Percentiles rank a stretch among this genome's conserved stretches.
Conservation (phyloP, 805 yeast genomes). For the Wickerhamomyces hampshirensis region DNA sequence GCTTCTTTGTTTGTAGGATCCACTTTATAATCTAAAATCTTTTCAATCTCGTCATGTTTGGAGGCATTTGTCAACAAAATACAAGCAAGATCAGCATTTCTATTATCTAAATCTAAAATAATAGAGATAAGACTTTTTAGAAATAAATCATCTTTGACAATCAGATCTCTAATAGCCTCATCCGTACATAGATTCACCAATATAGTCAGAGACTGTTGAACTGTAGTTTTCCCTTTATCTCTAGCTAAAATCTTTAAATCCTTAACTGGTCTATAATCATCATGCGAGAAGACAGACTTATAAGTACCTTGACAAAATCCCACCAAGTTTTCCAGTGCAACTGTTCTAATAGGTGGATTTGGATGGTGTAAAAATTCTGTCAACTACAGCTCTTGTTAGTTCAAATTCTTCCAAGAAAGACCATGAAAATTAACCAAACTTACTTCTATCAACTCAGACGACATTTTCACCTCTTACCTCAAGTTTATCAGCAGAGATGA, state of each 20-base stretch:
- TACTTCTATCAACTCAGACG: slow-evolving; percentile 39
- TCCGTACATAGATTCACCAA: slow-evolving; percentile 82
- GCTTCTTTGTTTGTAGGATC: slow-evolving; percentile 36
- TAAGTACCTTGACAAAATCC: slow-evolving; percentile 75
- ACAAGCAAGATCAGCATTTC: slow-evolving; percentile 75
- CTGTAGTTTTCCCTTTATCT: slow-evolving; percentile 50
- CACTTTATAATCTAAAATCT: slow-evolving; percentile 38
- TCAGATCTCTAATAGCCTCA: slow-evolving; percentile 50
- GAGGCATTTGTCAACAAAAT: slow-evolving; percentile 84
- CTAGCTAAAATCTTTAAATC: slow-evolving; percentile 62
- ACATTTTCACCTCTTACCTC: slow-evolving; percentile 33
- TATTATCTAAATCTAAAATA: slow-evolving; percentile 51
- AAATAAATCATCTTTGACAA: slow-evolving; percentile 62
- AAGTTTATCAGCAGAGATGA: no score
- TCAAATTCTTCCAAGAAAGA: no score
- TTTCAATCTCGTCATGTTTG: slow-evolving; percentile 60
- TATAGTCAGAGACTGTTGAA: slow-evolving; percentile 68
- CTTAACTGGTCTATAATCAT: slow-evolving; percentile 63
- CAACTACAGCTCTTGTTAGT: slow-evolving; percentile 34
- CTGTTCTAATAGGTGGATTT: slow-evolving; percentile 71
- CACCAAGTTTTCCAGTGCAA: slow-evolving; percentile 80
- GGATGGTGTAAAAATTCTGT: slow-evolving; percentile 80
- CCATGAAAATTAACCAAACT: not conserved
- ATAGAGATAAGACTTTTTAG: slow-evolving; percentile 41
- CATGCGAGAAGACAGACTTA: slow-evolving; percentile 60